A percentile compares a stretch with the other conserved stretches of the same genome.
phyloP scores from a whole-genome alignment of 2,329 filamentous ascomycete species.

The Fusarium sp. region DNA sequence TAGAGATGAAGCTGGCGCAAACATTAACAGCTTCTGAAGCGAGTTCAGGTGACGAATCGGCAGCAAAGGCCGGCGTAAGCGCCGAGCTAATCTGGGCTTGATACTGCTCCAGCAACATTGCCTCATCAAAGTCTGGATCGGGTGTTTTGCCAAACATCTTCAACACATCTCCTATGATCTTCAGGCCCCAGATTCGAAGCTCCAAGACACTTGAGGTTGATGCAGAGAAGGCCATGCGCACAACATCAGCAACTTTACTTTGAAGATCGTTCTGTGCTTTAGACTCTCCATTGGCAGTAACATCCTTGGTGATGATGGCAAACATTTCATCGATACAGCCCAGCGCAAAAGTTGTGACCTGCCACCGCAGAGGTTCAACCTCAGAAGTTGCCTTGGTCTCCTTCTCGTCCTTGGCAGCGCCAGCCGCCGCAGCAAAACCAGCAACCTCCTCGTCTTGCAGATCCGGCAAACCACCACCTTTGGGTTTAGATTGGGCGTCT shows the following conservation, averaged over 20 bases:
- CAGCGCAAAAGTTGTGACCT: slow-evolving; percentile 94
- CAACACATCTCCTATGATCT: slow-evolving; percentile 91
- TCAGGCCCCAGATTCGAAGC: slow-evolving; percentile 88
- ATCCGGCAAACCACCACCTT: slow-evolving; percentile 71
- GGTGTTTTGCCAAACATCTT: slow-evolving; percentile 97
- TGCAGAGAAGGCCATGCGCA: slow-evolving; percentile 96
- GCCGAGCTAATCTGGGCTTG: slow-evolving; percentile 98
- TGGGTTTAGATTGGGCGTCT: slow-evolving; percentile 57
- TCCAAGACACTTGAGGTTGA: slow-evolving; percentile 94
- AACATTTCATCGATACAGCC: slow-evolving; percentile 87
- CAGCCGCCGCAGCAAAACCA: slow-evolving; percentile 84
- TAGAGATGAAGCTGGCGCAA: slow-evolving; percentile 97
- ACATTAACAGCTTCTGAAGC: slow-evolving; percentile 97
- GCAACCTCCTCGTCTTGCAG: slow-evolving; percentile 96
- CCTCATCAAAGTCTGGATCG: slow-evolving; percentile 97
- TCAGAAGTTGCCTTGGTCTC: slow-evolving; percentile 63
- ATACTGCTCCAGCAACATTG: slow-evolving; percentile 95
- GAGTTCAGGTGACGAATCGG: slow-evolving; percentile 93
- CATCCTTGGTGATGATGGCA: slow-evolving; percentile 79
- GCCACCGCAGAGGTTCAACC: slow-evolving; percentile 93
- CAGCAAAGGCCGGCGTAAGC: slow-evolving; percentile 93
- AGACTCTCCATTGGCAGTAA: slow-evolving; percentile 81
- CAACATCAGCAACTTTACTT: slow-evolving; percentile 86
- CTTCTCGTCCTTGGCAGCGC: slow-evolving; percentile 68
- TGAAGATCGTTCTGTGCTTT: slow-evolving; percentile 83